These are phyloP conservation scores for Echria macrotheca DNA, from an alignment of 495 filamentous ascomycete genomes.

Conservation along the genomic window DNA sequence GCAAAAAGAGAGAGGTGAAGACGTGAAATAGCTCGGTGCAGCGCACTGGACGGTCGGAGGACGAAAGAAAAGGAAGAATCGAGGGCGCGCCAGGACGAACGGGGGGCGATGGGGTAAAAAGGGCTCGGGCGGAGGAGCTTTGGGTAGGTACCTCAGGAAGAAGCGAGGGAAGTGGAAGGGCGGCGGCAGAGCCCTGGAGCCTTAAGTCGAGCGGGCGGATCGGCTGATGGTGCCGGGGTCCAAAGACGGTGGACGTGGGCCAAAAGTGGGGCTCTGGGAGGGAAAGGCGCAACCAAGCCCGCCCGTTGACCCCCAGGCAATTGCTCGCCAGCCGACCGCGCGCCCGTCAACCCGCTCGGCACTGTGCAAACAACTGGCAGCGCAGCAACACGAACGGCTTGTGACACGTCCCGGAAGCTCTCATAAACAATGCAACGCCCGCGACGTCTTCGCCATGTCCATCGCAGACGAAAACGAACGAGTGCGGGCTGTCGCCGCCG, in stretches of 20 bases:
- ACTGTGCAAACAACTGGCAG: constrained; percentile 13
- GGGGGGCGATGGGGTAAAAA: constrained; percentile 32
- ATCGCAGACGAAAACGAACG: no score
- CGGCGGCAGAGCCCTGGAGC: constrained; percentile 27
- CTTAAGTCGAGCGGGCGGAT: constrained; percentile 34
- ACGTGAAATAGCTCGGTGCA: no score
- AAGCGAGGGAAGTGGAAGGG: constrained; percentile 28
- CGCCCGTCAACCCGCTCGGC: constrained; percentile 14
- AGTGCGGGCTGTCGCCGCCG: background rate
- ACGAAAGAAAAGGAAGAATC: constrained; percentile 14
- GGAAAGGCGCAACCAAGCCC: constrained; percentile 13
- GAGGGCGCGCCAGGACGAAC: constrained; percentile 24
- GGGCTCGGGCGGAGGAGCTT: constrained; percentile 29
- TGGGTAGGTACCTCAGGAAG: constrained; percentile 22
- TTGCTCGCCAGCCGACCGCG: constrained; percentile 9
- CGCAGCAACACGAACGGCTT: no score
- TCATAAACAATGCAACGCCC: no score
- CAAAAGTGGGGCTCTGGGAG: constrained; percentile 20
- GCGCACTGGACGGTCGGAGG: constrained; percentile 5
- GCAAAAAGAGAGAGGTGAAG: no score
- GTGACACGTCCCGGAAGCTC: no score
- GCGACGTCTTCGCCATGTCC: no score
- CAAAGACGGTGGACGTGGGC: constrained; percentile 21
- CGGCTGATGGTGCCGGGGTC: constrained; percentile 37
- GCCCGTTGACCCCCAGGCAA: constrained; percentile 5